Conservation (phyloP, 495 filamentous ascomycete species). For the Lentithecium fluviatile region DNA sequence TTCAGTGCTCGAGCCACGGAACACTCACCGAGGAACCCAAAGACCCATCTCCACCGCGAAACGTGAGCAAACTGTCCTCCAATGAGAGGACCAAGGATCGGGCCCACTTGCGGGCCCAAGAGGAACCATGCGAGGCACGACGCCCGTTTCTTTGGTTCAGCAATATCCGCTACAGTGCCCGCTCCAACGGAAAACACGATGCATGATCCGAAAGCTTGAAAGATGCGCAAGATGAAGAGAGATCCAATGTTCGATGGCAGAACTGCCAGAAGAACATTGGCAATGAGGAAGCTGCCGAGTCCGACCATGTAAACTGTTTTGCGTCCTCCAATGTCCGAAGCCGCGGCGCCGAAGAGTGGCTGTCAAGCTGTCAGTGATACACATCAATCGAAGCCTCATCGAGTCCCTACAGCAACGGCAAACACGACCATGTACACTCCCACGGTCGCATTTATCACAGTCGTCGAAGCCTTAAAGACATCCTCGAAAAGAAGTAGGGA, state of each 20-base stretch:
- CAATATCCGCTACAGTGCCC: conserved; percentile 42
- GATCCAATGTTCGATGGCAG: conserved; percentile 37
- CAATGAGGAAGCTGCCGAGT: conserved; percentile 34
- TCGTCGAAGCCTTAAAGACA: conserved; percentile 30
- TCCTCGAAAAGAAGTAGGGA: conserved; percentile 32
- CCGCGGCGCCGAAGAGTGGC: conserved; percentile 38
- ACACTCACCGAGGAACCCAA: conserved; percentile 41
- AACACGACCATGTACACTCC: conserved; percentile 42
- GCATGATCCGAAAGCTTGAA: conserved; percentile 34
- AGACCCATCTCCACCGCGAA: conserved; percentile 40
- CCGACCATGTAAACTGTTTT: conserved; percentile 38
- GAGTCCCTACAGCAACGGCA: conserved; percentile 33
- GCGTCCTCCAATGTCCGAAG: conserved; percentile 35
- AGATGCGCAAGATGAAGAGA: conserved; percentile 36
- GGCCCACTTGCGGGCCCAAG: conserved; percentile 42
- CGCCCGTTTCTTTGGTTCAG: conserved; percentile 35
- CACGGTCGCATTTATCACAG: conserved; percentile 41
- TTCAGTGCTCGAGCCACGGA: neutral
- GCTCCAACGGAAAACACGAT: conserved; percentile 39
- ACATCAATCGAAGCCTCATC: neutral
- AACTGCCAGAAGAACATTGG: conserved; percentile 39
- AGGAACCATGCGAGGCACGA: conserved; percentile 36
- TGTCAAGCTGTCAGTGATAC: conserved; percentile 1
- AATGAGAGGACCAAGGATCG: conserved; percentile 40
- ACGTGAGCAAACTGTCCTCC: conserved; percentile 38